Conservation (phyloP, 768 basidiomycete species). For the Boletus pseudopeckii region DNA sequence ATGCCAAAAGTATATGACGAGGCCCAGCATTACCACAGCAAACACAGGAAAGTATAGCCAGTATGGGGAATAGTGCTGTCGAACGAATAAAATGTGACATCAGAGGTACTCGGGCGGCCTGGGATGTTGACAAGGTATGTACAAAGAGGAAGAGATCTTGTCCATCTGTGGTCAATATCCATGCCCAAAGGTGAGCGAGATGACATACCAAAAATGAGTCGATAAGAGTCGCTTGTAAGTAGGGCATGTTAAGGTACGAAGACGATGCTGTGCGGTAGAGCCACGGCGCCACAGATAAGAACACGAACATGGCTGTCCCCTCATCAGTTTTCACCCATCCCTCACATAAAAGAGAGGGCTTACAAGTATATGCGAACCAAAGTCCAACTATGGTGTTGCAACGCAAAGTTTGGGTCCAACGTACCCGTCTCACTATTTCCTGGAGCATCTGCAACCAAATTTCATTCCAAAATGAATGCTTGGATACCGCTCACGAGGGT, state of each 20-base stretch:
- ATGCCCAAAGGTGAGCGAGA: not conserved
- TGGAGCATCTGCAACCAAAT: conserved; percentile 52
- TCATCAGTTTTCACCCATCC: not conserved
- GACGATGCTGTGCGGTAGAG: conserved; percentile 83
- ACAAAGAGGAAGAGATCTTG: conserved; percentile 51
- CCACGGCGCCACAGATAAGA: conserved; percentile 80
- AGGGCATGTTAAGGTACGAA: conserved; percentile 79
- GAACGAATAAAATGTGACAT: not conserved
- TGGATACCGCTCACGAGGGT: conserved; percentile 74
- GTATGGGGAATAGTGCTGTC: conserved; percentile 75
- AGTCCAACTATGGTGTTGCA: conserved; percentile 48
- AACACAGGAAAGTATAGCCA: conserved; percentile 89
- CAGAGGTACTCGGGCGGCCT: not conserved
- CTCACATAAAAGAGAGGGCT: not conserved
- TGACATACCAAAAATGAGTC: conserved; percentile 61
- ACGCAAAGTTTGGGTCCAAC: conserved; percentile 19
- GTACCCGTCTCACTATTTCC: conserved; percentile 71
- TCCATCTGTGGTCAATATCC: not conserved
- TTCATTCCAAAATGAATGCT: conserved; percentile 68
- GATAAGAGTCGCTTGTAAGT: conserved; percentile 84
- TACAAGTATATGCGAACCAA: conserved; percentile 43
- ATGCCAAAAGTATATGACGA: conserved; percentile 84
- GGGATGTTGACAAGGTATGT: conserved; percentile 9
- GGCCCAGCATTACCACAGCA: conserved; percentile 61
- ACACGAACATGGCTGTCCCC: conserved; percentile 61